Base-by-base conservation (phyloP, 169 alveolate genomes). In the Plasmodium gaboni region DNA sequence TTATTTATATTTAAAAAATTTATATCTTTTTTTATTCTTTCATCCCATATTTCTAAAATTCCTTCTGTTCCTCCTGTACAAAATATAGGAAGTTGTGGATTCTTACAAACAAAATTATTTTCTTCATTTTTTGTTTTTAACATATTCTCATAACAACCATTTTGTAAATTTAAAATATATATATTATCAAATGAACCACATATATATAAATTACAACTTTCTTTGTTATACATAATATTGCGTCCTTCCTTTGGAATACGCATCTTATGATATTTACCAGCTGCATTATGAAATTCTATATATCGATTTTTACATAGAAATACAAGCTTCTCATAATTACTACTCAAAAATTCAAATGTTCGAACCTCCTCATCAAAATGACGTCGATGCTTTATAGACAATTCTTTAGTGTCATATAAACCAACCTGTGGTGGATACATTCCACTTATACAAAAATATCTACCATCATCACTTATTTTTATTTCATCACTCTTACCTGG, bases 371-470 rank as follows among this genome's bases (percentile, higher is more conserved):
- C 88, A 73, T 94, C 96, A 60, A 94, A 92, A 38, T 94, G 95
- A 1, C 96, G 50, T 53, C 96, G 59, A 76, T 94, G 96, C 57
- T 94, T 94, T 86, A 94, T 69, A 1, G 94, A 87, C 51, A 94
- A 74, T 57, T 94, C 96, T 22, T 60, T 60, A 3, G 96, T 94
- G 42, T 94, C 96, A 73, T 92, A 94, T 13, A 94, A 65, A 13
- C 95, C 96, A 12, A 94, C 88, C 74, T 94, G 96, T 9, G 96
- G 96, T 0, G 96, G 96, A 44, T 94, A 94, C 51, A 85, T 86
- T 8, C 96, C 96, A 15, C 94, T 92, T 46, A 94, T 93, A 15
- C 93, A 73, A 22, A 94, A 57, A 32, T 94, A 94, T 61, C 93
- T 86, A 2, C 69, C 86, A 32, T 94, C 96, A 2, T 94, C 95